A percentile compares a stretch with the other conserved stretches of the same genome.
These are phyloP conservation scores for Erysimum pusillum DNA, from an alignment of 441 rosid species.

Conservation along the genomic window DNA sequence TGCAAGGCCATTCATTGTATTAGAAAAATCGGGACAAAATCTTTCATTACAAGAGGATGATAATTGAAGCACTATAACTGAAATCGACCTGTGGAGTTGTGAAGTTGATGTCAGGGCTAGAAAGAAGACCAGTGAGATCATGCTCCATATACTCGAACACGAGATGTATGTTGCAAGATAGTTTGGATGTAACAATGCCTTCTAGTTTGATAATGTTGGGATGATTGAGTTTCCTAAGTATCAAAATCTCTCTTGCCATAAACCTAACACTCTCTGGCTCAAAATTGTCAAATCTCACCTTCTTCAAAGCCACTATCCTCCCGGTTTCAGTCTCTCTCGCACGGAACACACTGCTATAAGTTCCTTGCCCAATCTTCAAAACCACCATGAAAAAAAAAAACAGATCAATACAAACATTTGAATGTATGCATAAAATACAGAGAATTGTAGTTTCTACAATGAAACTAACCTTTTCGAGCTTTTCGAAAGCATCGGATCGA, in stretches of 20 bases:
- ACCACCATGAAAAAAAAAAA: neutral
- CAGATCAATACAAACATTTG: conserved; percentile 4
- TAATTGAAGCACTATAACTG: neutral
- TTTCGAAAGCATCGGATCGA: conserved; percentile 80
- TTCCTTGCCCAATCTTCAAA: conserved; percentile 91
- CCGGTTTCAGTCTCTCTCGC: conserved; percentile 84
- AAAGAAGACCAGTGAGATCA: conserved; percentile 90
- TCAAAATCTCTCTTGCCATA: conserved; percentile 93
- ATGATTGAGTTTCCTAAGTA: conserved; percentile 84
- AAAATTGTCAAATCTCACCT: conserved; percentile 90
- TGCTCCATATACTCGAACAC: conserved; percentile 98
- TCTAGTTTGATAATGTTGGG: conserved; percentile 89
- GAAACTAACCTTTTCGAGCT: conserved; percentile 73
- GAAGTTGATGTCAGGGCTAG: conserved; percentile 85
- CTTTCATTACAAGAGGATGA: neutral
- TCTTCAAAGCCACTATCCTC: conserved; percentile 88
- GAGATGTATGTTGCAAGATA: conserved; percentile 85
- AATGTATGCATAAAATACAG: neutral
- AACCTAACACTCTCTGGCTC: conserved; percentile 97
- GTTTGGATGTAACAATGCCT: conserved; percentile 80
- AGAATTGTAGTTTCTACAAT: no score
- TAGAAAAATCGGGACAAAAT: neutral
- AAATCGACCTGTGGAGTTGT: conserved; percentile 84
- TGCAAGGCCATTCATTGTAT: conserved; percentile 41
- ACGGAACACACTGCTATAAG: conserved; percentile 90